phyloP scores from a whole-genome alignment of 441 rosid species.

The Aleurites moluccanus region DNA sequence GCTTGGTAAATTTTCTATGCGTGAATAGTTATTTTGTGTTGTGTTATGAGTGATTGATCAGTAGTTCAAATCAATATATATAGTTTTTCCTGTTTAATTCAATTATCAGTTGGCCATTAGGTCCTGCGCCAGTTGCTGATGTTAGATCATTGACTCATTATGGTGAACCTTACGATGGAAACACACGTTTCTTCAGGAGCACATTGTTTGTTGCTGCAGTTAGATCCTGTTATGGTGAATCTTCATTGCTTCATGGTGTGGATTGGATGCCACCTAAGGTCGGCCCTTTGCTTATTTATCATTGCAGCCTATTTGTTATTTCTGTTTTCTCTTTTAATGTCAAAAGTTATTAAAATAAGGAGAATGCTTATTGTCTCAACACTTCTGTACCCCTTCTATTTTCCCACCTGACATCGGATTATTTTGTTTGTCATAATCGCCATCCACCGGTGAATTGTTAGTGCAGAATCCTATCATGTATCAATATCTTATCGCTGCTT shows the following conservation, averaged over 20 bases:
- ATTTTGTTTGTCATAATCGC: not conserved
- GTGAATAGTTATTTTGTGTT: not conserved
- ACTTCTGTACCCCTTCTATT: not conserved
- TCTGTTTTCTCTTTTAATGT: conserved; percentile 4
- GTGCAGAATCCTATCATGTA: not conserved
- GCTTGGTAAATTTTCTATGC: conserved; percentile 52
- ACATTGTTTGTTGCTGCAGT: conserved; percentile 89
- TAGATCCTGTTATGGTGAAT: conserved; percentile 92
- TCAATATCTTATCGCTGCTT: not conserved
- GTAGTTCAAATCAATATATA: conserved; percentile 9
- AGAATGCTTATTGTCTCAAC: not conserved
- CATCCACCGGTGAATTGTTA: not conserved
- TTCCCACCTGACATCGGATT: not conserved
- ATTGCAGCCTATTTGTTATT: not conserved
- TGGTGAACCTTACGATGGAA: conserved; percentile 99
- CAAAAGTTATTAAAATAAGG: not conserved
- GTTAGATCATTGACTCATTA: conserved; percentile 93
- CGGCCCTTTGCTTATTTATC: conserved; percentile 19
- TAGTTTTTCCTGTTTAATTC: conserved; percentile 26
- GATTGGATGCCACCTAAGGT: conserved; percentile 99
- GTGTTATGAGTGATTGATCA: not conserved
- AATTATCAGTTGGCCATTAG: conserved; percentile 42
- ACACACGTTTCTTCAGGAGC: conserved; percentile 84
- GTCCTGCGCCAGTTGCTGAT: conserved; percentile 80
- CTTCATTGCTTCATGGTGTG: conserved; percentile 92